These are phyloP conservation scores for Pseudogymnoascus sp. DNA, from an alignment of 2,329 filamentous ascomycete genomes.

Conservation along the genomic window DNA sequence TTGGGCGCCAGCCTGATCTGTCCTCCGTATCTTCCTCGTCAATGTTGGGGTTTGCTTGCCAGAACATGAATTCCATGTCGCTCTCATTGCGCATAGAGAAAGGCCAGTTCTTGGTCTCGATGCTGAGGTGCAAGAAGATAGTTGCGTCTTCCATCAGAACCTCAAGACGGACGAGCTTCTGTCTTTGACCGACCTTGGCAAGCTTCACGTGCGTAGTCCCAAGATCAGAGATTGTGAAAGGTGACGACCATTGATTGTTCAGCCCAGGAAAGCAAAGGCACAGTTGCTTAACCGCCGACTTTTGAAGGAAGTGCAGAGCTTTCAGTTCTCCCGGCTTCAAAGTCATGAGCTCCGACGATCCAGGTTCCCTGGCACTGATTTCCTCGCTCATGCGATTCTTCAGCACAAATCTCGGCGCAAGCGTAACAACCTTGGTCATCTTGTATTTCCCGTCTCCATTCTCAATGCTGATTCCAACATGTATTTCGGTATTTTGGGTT, in stretches of 20 bases:
- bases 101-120: constrained; percentile 93
- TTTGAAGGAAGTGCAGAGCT: constrained; percentile 83
- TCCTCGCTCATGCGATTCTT: constrained; percentile 90
- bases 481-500: constrained; percentile 68
- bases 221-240: constrained; percentile 94
- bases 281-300: constrained; percentile 75
- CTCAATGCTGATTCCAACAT: constrained; percentile 80
- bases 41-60: constrained; percentile 85
- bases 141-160: constrained; percentile 88
- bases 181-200: constrained; percentile 80
- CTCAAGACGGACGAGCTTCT: constrained; percentile 80
- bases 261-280: constrained; percentile 89
- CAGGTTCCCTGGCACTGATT: constrained; percentile 83
- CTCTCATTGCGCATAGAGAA: constrained; percentile 99
- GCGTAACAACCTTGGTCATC: constrained; percentile 87
- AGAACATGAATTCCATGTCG: constrained; percentile 93
- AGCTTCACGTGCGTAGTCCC: constrained; percentile 91
- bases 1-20: constrained; percentile 80
- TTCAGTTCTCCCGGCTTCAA: constrained; percentile 72
- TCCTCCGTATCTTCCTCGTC: constrained; percentile 85
- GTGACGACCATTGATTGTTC: constrained; percentile 95
- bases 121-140: constrained; percentile 82
- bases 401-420: constrained; percentile 85
- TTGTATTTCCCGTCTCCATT: constrained; percentile 97
- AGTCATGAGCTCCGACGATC: constrained; percentile 76